Conservation (phyloP, 495 filamentous ascomycete species). For the Xylaria curta region DNA sequence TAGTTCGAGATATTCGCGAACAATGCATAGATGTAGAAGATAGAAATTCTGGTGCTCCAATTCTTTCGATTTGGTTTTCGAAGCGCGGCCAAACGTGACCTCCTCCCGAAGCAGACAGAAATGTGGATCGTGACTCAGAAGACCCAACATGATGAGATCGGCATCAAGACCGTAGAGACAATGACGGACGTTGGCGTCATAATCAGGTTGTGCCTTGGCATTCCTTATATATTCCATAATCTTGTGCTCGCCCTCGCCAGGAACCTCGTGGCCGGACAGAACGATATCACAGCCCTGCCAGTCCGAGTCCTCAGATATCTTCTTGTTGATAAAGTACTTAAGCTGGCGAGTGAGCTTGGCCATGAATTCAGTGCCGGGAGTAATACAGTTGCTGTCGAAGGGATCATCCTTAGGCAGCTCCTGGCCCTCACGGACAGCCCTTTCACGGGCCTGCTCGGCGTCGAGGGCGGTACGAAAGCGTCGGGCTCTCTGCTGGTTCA, state of each 20-base stretch:
- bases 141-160: conserved; percentile 97
- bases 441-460: conserved; percentile 84
- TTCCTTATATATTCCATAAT: conserved; percentile 99
- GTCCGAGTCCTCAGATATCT: conserved; percentile 93
- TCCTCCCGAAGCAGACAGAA: conserved; percentile 97
- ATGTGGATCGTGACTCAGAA: conserved; percentile 97
- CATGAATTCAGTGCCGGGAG: conserved; percentile 98
- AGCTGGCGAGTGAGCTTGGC: conserved; percentile 90
- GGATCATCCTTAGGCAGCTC: conserved; percentile 94
- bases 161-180: conserved; percentile 98
- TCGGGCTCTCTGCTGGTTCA: conserved; percentile 98
- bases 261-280: conserved; percentile 97
- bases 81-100: conserved; percentile 91
- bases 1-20: conserved; percentile 93
- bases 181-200: conserved; percentile 94
- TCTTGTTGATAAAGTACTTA: conserved; percentile 99
- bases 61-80: conserved; percentile 87
- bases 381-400: conserved; percentile 99
- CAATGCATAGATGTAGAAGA: conserved; percentile 94
- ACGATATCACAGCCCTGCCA: conserved; percentile 98
- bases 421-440: conserved; percentile 84
- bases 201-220: conserved; percentile 91
- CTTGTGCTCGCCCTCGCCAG: conserved; percentile 98
- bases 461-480: conserved; percentile 95
- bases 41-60: conserved; percentile 99